Base-by-base conservation (phyloP, 495 filamentous ascomycete species). In the Penicillium cinerascens region DNA sequence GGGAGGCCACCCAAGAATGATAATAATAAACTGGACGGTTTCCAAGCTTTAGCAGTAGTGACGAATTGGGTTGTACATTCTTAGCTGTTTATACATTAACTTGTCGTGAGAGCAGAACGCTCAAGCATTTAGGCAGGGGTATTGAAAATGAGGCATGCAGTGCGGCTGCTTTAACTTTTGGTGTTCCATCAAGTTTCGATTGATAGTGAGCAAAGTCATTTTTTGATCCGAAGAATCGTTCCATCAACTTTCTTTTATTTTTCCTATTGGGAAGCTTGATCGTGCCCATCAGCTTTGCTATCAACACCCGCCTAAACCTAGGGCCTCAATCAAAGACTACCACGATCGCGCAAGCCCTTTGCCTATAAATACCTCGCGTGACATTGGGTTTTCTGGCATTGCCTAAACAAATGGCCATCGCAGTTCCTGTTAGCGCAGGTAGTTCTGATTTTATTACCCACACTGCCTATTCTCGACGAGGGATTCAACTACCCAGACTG, bases 151-250 rank as follows among this genome's bases (percentile, higher is more conserved):
- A 45, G 43, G 26, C 43, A 15, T 29, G 29, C 26, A 46, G 27
- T 36, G 44, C 27, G 27, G 44, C 27, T 46, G 27, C 3, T 46
- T 46, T 11, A 46, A 33, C 44, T 46, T 5, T 33, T 26, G 44
- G 44, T 46, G 44, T 46, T 46, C 44, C 44, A 46, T 21, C 27
- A 46, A 20, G 44, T 36, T 46, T 46, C 27, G 27, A 46, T 46
- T 46, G 26, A 46, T 46, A 17, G 44, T 35, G 27, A 46, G 35
- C n/a, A 46, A 22, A 46, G 44, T 18, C 44, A 46, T 46, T 33
- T 46, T 36, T 36, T 36, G 27, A 46, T 46, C 44, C 17, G 26
- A 33, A 20, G 17, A 46, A 46, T 36, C 44, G 35, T 18, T 20
- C 4, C 25, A 7, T 26, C 25, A 26, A 26, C 44, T 7, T 21